phyloP scores from a whole-genome alignment of 2,329 filamentous ascomycete genomes.

The Piedraia hortae region DNA sequence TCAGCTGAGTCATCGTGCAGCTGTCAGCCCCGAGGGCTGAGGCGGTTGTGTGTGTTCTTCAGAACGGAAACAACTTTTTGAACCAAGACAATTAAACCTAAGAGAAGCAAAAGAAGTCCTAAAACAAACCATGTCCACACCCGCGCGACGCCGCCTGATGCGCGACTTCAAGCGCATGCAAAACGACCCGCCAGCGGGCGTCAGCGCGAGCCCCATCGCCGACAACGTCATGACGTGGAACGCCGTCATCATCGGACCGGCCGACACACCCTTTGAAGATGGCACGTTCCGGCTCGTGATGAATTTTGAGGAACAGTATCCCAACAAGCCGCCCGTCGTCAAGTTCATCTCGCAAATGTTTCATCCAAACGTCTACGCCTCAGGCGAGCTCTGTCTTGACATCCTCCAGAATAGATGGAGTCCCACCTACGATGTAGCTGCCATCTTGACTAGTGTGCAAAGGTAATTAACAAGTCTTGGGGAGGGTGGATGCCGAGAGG shows the following conservation, averaged over 20 bases:
- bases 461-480: constrained; percentile 35
- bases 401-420: constrained; percentile 97
- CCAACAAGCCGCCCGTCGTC: constrained; percentile 89
- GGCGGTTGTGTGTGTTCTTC: too few relatives aligned
- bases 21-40: too few relatives aligned
- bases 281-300: constrained; percentile 93
- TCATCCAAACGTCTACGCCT: constrained; percentile 94
- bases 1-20: too few relatives aligned
- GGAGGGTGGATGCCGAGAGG: not conserved
- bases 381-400: constrained; percentile 83
- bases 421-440: constrained; percentile 92
- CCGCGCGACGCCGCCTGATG: constrained; percentile 87
- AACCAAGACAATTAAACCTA: too few relatives aligned
- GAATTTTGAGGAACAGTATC: constrained; percentile 98
- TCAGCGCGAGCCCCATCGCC: constrained; percentile 83
- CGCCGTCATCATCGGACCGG: constrained; percentile 88
- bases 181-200: constrained; percentile 86
- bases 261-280: constrained; percentile 93
- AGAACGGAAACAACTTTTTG: too few relatives aligned
- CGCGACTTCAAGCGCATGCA: constrained; percentile 99
- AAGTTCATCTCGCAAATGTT: constrained; percentile 99
- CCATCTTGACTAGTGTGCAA: constrained; percentile 89
- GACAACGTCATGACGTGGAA: constrained; percentile 99
- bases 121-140: constrained; percentile 96
- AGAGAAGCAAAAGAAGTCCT: too few relatives aligned